Conservation (phyloP, 176 grass and related monocot species). For the Cenchrus purpureus region DNA sequence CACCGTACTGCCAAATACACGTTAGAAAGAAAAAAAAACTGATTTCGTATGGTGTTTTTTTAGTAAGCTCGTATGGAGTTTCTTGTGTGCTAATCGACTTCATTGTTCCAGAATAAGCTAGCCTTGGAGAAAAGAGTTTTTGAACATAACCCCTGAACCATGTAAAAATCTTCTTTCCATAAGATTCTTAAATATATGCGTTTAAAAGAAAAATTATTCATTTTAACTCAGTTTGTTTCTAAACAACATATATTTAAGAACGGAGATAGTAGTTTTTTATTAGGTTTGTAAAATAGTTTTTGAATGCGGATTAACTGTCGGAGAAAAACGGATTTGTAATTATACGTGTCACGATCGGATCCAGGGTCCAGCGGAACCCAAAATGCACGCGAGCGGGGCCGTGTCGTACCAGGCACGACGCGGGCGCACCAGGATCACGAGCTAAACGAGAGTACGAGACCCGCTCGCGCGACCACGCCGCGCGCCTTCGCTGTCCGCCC, state of each 20-base stretch:
- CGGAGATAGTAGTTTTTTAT: no score
- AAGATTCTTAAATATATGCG: no score
- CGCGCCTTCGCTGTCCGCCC: neutral
- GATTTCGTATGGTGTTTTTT: neutral
- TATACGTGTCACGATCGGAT: neutral
- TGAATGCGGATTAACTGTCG: neutral
- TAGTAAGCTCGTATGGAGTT: neutral
- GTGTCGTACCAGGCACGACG: constrained; percentile 17
- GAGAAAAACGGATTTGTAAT: neutral
- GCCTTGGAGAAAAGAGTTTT: neutral
- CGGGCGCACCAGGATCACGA: constrained; percentile 41
- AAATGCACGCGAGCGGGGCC: neutral
- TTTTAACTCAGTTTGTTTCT: no score
- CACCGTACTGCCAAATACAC: neutral
- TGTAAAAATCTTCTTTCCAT: no score
- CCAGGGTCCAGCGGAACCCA: neutral
- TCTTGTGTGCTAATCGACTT: neutral
- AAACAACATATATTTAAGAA: no score
- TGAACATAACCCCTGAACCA: neutral
- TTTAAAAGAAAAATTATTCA: no score
- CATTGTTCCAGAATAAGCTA: neutral
- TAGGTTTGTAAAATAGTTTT: no score
- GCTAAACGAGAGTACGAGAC: constrained; percentile 49
- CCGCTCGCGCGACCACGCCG: constrained; percentile 39
- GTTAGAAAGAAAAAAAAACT: neutral